Conservation (phyloP, 805 yeast genomes). For the Tanozyma kutaoensis region DNA sequence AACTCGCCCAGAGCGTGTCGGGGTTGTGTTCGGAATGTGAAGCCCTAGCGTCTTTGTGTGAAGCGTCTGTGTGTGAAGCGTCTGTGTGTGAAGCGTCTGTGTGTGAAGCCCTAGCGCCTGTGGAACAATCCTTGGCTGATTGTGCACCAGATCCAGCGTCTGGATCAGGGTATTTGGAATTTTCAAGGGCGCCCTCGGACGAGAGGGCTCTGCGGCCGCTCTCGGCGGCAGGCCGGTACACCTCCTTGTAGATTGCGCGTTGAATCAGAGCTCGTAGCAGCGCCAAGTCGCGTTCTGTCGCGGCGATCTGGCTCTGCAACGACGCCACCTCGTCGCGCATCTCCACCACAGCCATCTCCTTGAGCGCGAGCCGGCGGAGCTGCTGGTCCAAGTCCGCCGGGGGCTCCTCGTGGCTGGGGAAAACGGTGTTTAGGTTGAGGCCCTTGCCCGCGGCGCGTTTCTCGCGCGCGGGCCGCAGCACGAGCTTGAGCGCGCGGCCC, state of each 20-base stretch:
- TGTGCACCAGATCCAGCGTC: too few species aligned
- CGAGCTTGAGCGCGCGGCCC: not conserved
- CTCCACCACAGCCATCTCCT: not conserved
- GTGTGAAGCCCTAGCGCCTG: too few species aligned
- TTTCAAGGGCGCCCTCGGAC: not conserved
- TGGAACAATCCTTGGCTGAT: too few species aligned
- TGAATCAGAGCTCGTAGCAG: slow-evolving; percentile 10
- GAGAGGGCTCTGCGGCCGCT: not conserved
- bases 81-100: not conserved
- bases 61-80: not conserved
- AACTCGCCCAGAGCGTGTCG: not conserved
- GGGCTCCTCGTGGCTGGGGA: slow-evolving; percentile 1
- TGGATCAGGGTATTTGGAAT: not conserved
- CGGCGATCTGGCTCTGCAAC: not conserved
- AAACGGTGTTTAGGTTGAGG: slow-evolving; percentile 14
- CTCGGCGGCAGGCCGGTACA: not conserved
- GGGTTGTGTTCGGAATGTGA: not conserved
- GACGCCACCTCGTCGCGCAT: not conserved
- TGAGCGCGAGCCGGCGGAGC: not conserved
- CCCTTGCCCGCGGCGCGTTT: slow-evolving; percentile 13
- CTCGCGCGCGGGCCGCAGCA: slow-evolving; percentile 1
- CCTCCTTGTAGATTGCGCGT: not conserved
- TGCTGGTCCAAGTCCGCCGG: not conserved
- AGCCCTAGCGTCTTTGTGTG: not conserved
- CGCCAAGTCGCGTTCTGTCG: slow-evolving; percentile 9